These are phyloP conservation scores for Sporobolus alterniflorus DNA, from an alignment of 202 grass and related monocot species.

Conservation along the genomic window DNA sequence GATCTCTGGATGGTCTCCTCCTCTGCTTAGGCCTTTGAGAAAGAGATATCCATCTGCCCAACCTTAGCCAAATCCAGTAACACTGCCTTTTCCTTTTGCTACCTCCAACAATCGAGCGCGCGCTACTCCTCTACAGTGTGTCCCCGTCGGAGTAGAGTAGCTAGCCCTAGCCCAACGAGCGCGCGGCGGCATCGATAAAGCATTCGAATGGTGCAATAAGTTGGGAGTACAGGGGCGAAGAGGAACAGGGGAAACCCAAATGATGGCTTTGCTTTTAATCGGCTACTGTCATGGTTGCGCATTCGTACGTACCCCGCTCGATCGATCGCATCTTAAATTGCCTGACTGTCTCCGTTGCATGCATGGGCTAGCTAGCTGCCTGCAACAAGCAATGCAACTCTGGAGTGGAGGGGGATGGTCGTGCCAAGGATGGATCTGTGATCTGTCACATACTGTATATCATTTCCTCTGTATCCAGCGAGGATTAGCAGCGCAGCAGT, in stretches of 20 bases:
- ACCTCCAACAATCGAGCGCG: neutral
- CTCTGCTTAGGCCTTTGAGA: neutral
- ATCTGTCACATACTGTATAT: neutral
- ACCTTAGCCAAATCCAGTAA: conserved; percentile 18
- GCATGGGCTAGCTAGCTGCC: neutral
- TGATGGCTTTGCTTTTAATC: conserved; percentile 58
- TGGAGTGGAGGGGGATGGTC: neutral
- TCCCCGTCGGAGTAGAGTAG: too few species aligned
- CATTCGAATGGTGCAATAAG: conserved; percentile 27
- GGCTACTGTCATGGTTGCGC: conserved; percentile 47
- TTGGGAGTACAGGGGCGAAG: neutral
- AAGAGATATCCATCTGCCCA: neutral
- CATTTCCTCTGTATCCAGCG: neutral
- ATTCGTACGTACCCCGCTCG: neutral
- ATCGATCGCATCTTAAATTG: conserved; percentile 25
- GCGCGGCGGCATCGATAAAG: conserved; percentile 19
- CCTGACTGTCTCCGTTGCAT: conserved; percentile 30
- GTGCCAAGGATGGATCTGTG: neutral
- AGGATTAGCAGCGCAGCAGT: neutral
- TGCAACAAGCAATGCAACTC: neutral
- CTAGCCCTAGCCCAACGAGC: too few species aligned
- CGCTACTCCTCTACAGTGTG: neutral
- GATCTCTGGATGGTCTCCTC: neutral
- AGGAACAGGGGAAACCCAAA: conserved; percentile 25
- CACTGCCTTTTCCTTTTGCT: neutral